Evolutionary conservation across 2,329 filamentous ascomycete genomes (phyloP), one percentile per base, ranked within the genome.

Genomic region (Juglanconis juglandina): DNA sequence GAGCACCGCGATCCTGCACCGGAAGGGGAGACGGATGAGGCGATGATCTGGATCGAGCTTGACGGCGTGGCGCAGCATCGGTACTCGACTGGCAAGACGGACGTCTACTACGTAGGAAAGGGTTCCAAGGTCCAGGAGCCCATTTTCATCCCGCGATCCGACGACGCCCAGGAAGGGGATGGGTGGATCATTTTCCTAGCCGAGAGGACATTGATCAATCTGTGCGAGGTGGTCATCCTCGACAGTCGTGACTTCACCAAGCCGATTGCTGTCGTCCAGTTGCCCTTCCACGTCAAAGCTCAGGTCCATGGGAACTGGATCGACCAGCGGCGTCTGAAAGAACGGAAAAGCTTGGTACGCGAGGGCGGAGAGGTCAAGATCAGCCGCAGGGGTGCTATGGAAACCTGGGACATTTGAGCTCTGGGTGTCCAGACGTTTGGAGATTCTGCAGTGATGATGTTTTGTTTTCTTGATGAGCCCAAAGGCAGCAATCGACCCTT

Each of bases 41-140:
- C 24, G 10, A 56, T 55, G 1, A 48, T 56, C 13, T 49, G 51
- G 42, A 35, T 49, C 0, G 64, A 58, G 3, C 30, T 67, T 11
- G 58, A 66, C 11, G 58, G 57, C 3, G 56, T 65, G 4, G 58
- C 53, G 1, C 58, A 63, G 56, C 47, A 63, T 11, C n/a, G 53
- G 9, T 59, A 60, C 10, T 53, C 59, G 9, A 61, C 35, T 0
- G 55, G 42, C 2, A 35, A 59, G 47, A 59, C 53, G 3, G 53
- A 75, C 68, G 63, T 72, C 69, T 24, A 74, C 72, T 1, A 72
- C 69, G 44, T 57, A 1, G 53, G 62, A 4, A 35, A 37, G 33
- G 73, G 69, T 9, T 70, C 70, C n/a, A 70, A 72, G 6, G 72
- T 77, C 17, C 76, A 79, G 64, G 77, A 79, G 49, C 76, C 77